These are phyloP conservation scores for Kodamaea sp. DNA, from an alignment of 1,139 yeast species.

Conservation along the genomic window DNA sequence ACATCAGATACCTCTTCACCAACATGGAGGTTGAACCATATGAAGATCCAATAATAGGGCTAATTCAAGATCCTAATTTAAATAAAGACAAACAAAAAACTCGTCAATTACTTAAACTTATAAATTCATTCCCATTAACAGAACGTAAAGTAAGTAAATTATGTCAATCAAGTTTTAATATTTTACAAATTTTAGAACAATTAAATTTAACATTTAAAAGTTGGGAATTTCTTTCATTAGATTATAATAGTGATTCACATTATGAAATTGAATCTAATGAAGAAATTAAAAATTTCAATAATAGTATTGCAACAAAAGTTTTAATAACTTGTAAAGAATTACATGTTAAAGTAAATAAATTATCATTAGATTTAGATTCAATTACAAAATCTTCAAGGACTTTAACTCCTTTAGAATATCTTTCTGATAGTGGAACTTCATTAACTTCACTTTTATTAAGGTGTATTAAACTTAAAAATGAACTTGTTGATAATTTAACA, in stretches of 20 bases:
- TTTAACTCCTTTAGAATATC: conserved; percentile 44
- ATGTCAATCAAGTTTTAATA: conserved; percentile 47
- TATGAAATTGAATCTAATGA: conserved; percentile 25
- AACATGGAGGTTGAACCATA: conserved; percentile 19
- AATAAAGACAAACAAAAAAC: conserved; percentile 44
- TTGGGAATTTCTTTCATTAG: conserved; percentile 58
- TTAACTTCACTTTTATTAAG: conserved; percentile 49
- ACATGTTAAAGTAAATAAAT: conserved; percentile 36
- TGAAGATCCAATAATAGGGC: conserved; percentile 46
- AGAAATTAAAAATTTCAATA: conserved; percentile 41
- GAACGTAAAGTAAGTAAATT: conserved; percentile 49
- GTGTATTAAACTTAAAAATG: conserved; percentile 46
- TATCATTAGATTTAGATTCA: conserved; percentile 45
- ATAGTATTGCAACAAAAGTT: conserved; percentile 47
- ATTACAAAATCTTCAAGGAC: conserved; percentile 41
- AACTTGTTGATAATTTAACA: conserved; percentile 47
- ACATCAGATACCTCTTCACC: neutral
- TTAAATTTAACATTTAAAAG: conserved; percentile 45
- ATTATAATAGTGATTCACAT: conserved; percentile 44
- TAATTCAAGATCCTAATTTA: conserved; percentile 49
- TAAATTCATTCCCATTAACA: conserved; percentile 40
- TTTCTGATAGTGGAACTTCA: conserved; percentile 57
- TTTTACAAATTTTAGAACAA: conserved; percentile 49
- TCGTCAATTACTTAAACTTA: conserved; percentile 35
- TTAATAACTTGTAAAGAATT: conserved; percentile 46